These are phyloP conservation scores for Lipomyces japonicus DNA, from an alignment of 805 yeast species.

Conservation along the genomic window DNA sequence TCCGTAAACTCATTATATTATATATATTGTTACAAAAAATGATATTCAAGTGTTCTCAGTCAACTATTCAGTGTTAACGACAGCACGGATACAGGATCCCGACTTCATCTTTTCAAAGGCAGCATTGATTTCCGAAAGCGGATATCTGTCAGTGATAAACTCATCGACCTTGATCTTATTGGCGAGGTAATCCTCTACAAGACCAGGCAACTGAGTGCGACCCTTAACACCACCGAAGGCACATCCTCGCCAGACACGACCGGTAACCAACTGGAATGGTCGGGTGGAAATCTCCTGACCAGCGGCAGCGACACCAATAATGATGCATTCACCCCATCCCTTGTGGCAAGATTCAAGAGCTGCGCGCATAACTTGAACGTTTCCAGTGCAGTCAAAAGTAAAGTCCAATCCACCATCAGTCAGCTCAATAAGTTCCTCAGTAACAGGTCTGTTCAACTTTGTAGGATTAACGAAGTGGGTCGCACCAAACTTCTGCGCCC, in stretches of 20 bases:
- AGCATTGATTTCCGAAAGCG: slow-evolving; percentile 69
- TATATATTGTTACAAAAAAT: too few species aligned
- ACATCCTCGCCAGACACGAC: slow-evolving; percentile 98
- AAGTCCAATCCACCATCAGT: slow-evolving; percentile 97
- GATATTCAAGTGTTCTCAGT: too few species aligned
- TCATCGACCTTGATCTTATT: slow-evolving; percentile 89
- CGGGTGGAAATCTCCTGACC: slow-evolving; percentile 95
- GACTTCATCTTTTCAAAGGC: slow-evolving; percentile 94
- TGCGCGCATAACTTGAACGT: slow-evolving; percentile 87
- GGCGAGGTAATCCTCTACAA: slow-evolving; percentile 77
- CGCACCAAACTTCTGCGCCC: slow-evolving; percentile 90
- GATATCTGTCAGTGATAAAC: slow-evolving; percentile 86
- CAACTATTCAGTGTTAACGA: slow-evolving; percentile 47
- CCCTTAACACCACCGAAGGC: slow-evolving; percentile 99
- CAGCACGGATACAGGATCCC: slow-evolving; percentile 94
- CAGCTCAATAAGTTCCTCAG: slow-evolving; percentile 75
- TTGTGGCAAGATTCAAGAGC: slow-evolving; percentile 97
- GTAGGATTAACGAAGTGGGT: slow-evolving; percentile 90
- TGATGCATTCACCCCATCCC: slow-evolving; percentile 96
- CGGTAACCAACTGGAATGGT: slow-evolving; percentile 98
- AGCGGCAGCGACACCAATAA: slow-evolving; percentile 98
- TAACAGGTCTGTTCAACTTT: slow-evolving; percentile 66
- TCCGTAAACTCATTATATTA: too few species aligned
- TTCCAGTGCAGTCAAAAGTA: slow-evolving; percentile 98
- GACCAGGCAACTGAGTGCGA: slow-evolving; percentile 86